Conservation (phyloP, 805 yeast genomes). For the Wickerhamomyces mucosus region DNA sequence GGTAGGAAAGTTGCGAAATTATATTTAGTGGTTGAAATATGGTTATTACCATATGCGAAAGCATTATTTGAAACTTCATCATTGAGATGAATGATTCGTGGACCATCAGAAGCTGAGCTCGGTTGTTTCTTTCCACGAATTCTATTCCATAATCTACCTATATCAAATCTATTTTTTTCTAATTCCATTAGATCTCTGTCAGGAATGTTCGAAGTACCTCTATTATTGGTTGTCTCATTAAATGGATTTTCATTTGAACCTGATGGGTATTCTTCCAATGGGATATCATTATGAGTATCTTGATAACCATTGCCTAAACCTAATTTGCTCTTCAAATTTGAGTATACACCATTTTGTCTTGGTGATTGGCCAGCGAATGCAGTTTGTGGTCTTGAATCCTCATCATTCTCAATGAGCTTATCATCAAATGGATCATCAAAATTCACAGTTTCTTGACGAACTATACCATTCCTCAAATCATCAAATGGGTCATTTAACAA, state of each 20-base stretch:
- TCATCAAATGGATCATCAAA: slow-evolving; percentile 24
- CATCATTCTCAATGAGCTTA: slow-evolving; percentile 24
- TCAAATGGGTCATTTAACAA: slow-evolving; percentile 9
- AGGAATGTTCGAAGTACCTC: slow-evolving; percentile 7
- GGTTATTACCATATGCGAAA: slow-evolving; percentile 63
- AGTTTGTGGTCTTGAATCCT: slow-evolving; percentile 13
- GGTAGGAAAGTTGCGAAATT: slow-evolving; percentile 90
- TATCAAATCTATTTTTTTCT: slow-evolving; percentile 27
- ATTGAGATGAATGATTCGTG: slow-evolving; percentile 62
- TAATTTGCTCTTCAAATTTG: slow-evolving; percentile 15
- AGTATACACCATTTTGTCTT: slow-evolving; percentile 7
- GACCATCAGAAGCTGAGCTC: slow-evolving; percentile 26
- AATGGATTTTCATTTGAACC: slow-evolving; percentile 15
- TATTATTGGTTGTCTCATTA: slow-evolving; percentile 9
- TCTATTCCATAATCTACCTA: slow-evolving; percentile 28
- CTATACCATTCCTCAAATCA: slow-evolving; percentile 16
- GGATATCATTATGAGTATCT: slow-evolving; percentile 16
- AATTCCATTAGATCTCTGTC: slow-evolving; percentile 20
- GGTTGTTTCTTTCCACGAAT: slow-evolving; percentile 21
- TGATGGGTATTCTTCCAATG: slow-evolving; percentile 14
- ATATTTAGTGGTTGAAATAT: slow-evolving; percentile 91
- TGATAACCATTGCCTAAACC: slow-evolving; percentile 17
- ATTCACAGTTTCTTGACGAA: slow-evolving; percentile 26
- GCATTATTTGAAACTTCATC: slow-evolving; percentile 45
- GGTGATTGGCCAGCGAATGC: slow-evolving; percentile 3